These are phyloP conservation scores for Xylaria sp. DNA, from an alignment of 2,329 filamentous ascomycete species.

Conservation along the genomic window DNA sequence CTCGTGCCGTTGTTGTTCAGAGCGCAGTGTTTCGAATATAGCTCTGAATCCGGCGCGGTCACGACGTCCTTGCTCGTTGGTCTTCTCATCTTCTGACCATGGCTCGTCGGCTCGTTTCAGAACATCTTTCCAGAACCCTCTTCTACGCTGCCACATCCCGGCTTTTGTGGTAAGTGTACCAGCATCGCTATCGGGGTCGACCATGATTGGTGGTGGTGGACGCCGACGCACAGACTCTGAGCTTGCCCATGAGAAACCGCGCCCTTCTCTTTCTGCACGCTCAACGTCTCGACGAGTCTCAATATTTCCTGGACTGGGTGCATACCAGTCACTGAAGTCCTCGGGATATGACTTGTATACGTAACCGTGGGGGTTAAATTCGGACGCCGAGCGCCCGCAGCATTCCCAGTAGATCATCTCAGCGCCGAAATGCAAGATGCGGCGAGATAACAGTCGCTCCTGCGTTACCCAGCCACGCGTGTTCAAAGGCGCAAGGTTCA, in stretches of 20 bases:
- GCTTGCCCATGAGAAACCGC: background rate
- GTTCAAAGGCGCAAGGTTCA: slow-evolving; percentile 16
- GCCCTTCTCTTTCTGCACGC: background rate
- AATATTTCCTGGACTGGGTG: background rate
- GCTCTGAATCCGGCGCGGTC: background rate
- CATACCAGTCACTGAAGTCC: background rate
- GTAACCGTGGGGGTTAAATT: slow-evolving; percentile 2
- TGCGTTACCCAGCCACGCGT: slow-evolving; percentile 17
- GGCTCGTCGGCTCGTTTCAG: background rate
- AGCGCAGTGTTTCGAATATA: slow-evolving; percentile 1
- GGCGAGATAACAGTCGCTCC: slow-evolving; percentile 10
- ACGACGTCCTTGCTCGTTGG: background rate
- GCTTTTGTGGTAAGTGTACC: background rate
- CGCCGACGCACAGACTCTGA: background rate
- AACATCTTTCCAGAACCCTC: slow-evolving; percentile 2
- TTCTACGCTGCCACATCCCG: background rate
- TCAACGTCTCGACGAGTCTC: background rate
- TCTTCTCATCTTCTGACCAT: background rate
- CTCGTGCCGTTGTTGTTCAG: no score
- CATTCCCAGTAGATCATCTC: slow-evolving; percentile 15
- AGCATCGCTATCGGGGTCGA: slow-evolving; percentile 1
- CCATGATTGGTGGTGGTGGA: background rate
- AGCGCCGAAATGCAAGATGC: slow-evolving; percentile 1
- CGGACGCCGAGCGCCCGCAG: slow-evolving; percentile 3
- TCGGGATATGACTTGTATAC: background rate